phyloP scores from a whole-genome alignment of 108 stramenopile genomes.

The Seminavis robusta region DNA sequence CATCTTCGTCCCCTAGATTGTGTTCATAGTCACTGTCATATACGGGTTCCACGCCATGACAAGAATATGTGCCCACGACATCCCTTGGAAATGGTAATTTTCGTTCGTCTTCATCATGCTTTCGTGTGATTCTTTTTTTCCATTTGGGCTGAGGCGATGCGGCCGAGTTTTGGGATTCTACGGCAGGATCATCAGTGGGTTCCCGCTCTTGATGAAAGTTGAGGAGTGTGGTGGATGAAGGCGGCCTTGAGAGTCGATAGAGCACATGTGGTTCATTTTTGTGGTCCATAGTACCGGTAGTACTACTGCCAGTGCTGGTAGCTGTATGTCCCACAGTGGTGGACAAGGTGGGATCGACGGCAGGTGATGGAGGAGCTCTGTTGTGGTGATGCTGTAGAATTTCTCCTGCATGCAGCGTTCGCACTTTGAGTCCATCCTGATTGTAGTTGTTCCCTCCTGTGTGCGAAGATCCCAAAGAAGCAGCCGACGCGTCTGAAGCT shows the following conservation, averaged over 20 bases:
- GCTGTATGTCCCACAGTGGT: no score
- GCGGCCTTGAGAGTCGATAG: no score
- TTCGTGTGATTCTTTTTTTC: constrained; percentile 31
- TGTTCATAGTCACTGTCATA: constrained; percentile 50
- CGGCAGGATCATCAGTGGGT: constrained; percentile 4
- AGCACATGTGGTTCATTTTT: no score
- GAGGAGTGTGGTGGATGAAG: background rate
- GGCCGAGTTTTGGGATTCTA: background rate
- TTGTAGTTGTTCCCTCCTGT: background rate
- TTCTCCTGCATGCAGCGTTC: constrained; percentile 59
- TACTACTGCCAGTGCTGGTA: constrained; percentile 16
- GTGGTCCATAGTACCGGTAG: no score
- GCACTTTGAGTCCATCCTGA: constrained; percentile 18
- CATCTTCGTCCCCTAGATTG: constrained; percentile 43
- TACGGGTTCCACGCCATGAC: constrained; percentile 96
- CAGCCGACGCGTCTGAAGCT: constrained; percentile 12
- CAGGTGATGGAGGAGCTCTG: constrained; percentile 34
- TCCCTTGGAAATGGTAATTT: constrained; percentile 65
- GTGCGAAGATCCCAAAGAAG: constrained; percentile 1
- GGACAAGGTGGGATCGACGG: constrained; percentile 23
- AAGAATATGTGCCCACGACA: constrained; percentile 85
- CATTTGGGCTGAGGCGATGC: constrained; percentile 22
- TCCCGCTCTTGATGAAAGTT: background rate
- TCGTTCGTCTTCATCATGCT: constrained; percentile 35
- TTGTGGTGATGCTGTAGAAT: no score